phyloP scores from a whole-genome alignment of 2,329 filamentous ascomycete genomes.

The Daldinia sp. region DNA sequence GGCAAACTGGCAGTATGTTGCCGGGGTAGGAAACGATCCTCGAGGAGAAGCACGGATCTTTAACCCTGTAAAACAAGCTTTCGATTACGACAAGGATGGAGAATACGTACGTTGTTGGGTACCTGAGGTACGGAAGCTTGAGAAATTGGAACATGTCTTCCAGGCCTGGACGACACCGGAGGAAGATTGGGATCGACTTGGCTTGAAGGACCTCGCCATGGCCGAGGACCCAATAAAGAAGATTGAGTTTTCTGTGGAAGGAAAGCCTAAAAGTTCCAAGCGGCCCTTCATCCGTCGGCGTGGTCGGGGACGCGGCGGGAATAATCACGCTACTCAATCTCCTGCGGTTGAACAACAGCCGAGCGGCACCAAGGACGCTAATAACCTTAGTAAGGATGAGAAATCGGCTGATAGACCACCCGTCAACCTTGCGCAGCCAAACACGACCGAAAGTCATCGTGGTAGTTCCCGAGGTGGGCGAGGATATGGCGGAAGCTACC shows the following conservation, averaged over 20 bases:
- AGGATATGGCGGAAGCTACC: constrained; percentile 42
- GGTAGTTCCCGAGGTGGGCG: constrained; percentile 46
- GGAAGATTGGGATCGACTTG: constrained; percentile 68
- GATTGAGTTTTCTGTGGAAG: constrained; percentile 72
- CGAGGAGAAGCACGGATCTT: constrained; percentile 78
- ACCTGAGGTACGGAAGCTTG: constrained; percentile 70
- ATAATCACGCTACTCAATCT: constrained; percentile 21
- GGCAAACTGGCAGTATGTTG: constrained; percentile 86
- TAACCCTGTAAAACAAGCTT: constrained; percentile 84
- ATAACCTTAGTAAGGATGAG: constrained; percentile 19
- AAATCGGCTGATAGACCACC: constrained; percentile 13
- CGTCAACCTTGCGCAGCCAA: constrained; percentile 11
- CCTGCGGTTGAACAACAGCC: constrained; percentile 12
- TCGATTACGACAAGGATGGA: constrained; percentile 79
- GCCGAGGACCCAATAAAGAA: constrained; percentile 74
- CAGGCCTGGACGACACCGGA: constrained; percentile 75
- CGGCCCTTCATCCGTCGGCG: constrained; percentile 52
- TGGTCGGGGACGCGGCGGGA: constrained; percentile 47
- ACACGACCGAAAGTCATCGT: constrained; percentile 32
- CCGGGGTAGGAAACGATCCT: constrained; percentile 84
- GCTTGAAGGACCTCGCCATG: constrained; percentile 70
- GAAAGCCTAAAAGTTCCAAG: constrained; percentile 57
- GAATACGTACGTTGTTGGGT: constrained; percentile 81
- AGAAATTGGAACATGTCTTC: constrained; percentile 70
- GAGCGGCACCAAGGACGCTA: constrained; percentile 1